These are phyloP conservation scores for Ceratorhiza oryzae-sativae DNA, from an alignment of 1,284 basidiomycete species.

Conservation along the genomic window DNA sequence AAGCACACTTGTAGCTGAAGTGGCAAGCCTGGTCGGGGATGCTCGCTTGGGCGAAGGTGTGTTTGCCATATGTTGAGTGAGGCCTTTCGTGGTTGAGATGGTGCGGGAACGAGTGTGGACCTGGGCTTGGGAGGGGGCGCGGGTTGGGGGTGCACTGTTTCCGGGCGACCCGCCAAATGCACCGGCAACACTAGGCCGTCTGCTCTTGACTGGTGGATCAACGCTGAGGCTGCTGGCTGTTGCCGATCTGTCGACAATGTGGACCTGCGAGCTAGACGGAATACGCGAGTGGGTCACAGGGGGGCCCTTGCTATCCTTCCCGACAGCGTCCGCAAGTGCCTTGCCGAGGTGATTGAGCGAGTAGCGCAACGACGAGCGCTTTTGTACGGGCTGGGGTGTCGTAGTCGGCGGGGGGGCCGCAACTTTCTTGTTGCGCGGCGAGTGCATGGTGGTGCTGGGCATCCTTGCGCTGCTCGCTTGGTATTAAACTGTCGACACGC, in stretches of 20 bases:
- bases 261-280: constrained; percentile 4
- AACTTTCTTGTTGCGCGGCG: constrained; percentile 19
- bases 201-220: neutral
- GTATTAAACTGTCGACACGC: constrained; percentile 12
- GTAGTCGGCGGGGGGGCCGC: constrained; percentile 20
- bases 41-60: constrained; percentile 27
- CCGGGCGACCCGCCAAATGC: neutral
- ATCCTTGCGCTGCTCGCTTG: neutral
- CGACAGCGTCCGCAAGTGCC: constrained; percentile 27
- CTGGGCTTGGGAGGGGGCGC: constrained; percentile 2
- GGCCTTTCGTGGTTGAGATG: constrained; percentile 6
- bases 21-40: constrained; percentile 7
- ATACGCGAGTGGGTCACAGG: constrained; percentile 12
- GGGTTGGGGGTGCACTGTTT: constrained; percentile 8
- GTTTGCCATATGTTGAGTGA: neutral
- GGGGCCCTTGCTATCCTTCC: constrained; percentile 13
- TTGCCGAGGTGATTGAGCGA: constrained; percentile 34
- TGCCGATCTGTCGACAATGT: constrained; percentile 5
- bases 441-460: constrained; percentile 29
- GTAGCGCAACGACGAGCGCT: constrained; percentile 36
- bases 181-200: constrained; percentile 26
- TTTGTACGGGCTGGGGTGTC: constrained; percentile 21
- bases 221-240: constrained; percentile 8
- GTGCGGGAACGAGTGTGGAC: constrained; percentile 16
- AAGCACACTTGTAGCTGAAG: neutral